phyloP scores from a whole-genome alignment of 495 filamentous ascomycete species.

The Penicillium subrubescens region DNA sequence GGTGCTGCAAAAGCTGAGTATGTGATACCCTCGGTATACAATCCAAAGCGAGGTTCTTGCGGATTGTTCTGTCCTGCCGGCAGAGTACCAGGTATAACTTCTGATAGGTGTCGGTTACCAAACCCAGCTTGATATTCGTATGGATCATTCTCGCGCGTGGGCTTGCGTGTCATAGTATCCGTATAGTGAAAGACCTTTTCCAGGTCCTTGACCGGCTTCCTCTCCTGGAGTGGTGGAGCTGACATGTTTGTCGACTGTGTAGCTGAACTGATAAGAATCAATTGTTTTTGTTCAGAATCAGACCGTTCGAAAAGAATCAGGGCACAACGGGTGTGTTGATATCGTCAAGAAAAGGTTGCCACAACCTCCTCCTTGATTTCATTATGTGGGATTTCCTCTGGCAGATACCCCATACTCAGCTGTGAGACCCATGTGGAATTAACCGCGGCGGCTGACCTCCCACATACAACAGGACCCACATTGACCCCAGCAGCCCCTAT shows the following conservation, averaged over 20 bases:
- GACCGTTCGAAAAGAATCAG: neutral
- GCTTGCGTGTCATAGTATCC: constrained; percentile 43
- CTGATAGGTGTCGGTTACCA: constrained; percentile 43
- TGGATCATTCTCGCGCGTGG: constrained; percentile 46
- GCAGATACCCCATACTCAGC: neutral
- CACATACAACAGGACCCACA: constrained; percentile 18
- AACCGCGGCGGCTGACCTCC: neutral
- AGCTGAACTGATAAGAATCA: neutral
- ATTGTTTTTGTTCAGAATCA: neutral
- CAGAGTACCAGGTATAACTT: constrained; percentile 45
- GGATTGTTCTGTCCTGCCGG: constrained; percentile 47
- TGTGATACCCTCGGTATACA: constrained; percentile 64
- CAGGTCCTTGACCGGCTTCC: constrained; percentile 38
- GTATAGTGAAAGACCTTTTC: constrained; percentile 48
- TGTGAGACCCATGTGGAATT: constrained; percentile 13
- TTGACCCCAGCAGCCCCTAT: constrained; percentile 3
- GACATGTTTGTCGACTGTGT: constrained; percentile 15
- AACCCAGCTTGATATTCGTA: constrained; percentile 45
- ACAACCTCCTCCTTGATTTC: neutral
- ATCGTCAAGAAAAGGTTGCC: neutral
- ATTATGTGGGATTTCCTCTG: neutral
- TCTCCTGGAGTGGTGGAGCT: constrained; percentile 28
- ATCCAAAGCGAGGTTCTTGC: constrained; percentile 39
- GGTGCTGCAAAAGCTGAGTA: constrained; percentile 54
- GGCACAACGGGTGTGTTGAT: neutral